Base-by-base conservation (phyloP, 2,329 filamentous ascomycete species). In the Colletotrichum trifolii region DNA sequence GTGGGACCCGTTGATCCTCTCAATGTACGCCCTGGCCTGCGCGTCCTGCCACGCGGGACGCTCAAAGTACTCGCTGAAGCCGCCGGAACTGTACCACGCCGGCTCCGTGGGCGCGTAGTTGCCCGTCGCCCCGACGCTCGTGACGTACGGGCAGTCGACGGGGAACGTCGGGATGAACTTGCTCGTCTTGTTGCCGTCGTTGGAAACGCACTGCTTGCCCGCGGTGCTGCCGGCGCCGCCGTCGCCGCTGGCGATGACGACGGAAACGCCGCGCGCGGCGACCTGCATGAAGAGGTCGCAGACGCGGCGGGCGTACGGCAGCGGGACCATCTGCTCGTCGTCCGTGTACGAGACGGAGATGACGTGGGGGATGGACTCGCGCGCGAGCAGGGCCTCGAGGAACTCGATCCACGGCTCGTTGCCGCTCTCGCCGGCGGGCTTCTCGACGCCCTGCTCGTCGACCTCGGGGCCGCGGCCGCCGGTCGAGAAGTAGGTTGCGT, bases 141-240 rank as follows among this genome's bases (percentile, higher is more conserved):
- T 75, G 17, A 76, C 71, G 60, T 73, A 78, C 1, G 78, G 78
- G 66, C 78, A 80, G 43, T 56, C 53, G 10, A 66, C 46, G 46
- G 87, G 87, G 77, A 89, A 89, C 15, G 74, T 74, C 1, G 86
- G 82, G 2, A 84, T 73, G 75, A 89, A 89, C 11, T 78, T 77
- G 7, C 79, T 79, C 1, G 78, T 84, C 68, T 87, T 83, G 63
- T 80, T 83, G 42, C 86, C 87, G 60, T 88, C 85, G 69, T 87
- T 87, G 68, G 79, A 79, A 48, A 81, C 70, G 72, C 86, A 89
- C 9, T 60, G 54, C 6, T 57, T 56, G 0, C 17, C 7, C 1
- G 42, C 40, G 35, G 53, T 52, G 15, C 65, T 66, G 2, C 61
- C 60, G 33, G 68, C 63, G 43, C 77, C 78, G 12, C 64, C 60